phyloP scores from a whole-genome alignment of 148 eudicot species.

The Vaccinium vitisidaea region DNA sequence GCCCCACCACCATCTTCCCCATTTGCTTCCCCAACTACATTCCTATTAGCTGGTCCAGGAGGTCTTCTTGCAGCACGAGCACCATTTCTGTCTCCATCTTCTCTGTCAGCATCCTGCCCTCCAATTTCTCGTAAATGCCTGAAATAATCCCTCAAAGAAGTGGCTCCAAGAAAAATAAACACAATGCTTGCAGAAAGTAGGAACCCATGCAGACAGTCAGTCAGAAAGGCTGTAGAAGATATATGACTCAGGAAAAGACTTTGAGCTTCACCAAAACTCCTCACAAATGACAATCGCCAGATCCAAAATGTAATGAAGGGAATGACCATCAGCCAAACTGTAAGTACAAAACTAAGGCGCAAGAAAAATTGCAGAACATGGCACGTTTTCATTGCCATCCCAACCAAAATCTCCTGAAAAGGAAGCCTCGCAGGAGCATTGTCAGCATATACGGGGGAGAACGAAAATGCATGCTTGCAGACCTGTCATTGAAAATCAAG shows the following conservation, averaged over 20 bases:
- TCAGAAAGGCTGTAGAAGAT: constrained; percentile 66
- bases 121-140: constrained; percentile 82
- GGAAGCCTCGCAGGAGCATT: constrained; percentile 93
- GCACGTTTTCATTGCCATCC: constrained; percentile 79
- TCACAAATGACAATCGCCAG: constrained; percentile 85
- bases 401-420: constrained; percentile 75
- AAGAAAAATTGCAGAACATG: constrained; percentile 82
- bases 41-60: constrained; percentile 63
- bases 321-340: constrained; percentile 91
- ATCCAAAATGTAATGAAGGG: constrained; percentile 96
- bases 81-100: constrained; percentile 30
- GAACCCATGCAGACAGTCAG: constrained; percentile 94
- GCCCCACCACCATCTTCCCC: constrained; percentile 80
- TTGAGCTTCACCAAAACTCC: constrained; percentile 77
- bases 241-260: constrained; percentile 76
- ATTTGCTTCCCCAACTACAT: constrained; percentile 64
- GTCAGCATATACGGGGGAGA: constrained; percentile 93
- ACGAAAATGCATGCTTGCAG: constrained; percentile 90
- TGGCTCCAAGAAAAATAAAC: constrained; percentile 89
- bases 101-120: constrained; percentile 10
- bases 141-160: constrained; percentile 90
- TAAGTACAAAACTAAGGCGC: constrained; percentile 84
- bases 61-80: constrained; percentile 83
- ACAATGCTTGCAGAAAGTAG: constrained; percentile 93
- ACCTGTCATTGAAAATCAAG: constrained; percentile 47